Conservation (phyloP, 2,329 filamentous ascomycete genomes). For the Ophiosphaerella narmari region DNA sequence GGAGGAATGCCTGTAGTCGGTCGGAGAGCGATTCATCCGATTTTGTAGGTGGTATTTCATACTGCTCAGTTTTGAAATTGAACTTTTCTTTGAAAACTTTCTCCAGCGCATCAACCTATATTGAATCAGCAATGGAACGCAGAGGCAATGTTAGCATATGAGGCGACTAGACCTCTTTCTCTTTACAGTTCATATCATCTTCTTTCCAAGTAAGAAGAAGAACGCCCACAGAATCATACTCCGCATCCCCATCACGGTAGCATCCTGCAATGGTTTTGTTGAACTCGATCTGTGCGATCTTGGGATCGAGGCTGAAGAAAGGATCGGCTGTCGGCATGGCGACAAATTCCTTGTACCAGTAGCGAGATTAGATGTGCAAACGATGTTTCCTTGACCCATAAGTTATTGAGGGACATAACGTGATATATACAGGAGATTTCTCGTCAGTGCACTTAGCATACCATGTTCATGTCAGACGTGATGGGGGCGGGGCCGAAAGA, state of each 20-base stretch:
- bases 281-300: constrained; percentile 10
- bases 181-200: constrained; percentile 12
- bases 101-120: constrained; percentile 3
- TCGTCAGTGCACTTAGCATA: not conserved
- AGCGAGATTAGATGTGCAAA: too few relatives aligned
- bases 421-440: too few relatives aligned
- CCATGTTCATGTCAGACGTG: not conserved
- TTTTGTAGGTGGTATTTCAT: constrained; percentile 9
- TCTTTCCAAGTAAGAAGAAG: constrained; percentile 14
- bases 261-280: constrained; percentile 16
- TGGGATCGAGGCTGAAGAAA: constrained; percentile 7
- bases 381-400: not conserved
- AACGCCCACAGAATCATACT: constrained; percentile 16
- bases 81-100: constrained; percentile 10
- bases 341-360: not conserved
- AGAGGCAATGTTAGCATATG: not conserved
- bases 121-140: not conserved
- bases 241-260: constrained; percentile 15
- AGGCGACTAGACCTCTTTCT: constrained; percentile 6
- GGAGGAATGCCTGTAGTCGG: constrained; percentile 6
- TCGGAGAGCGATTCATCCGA: constrained; percentile 1
- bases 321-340: not conserved
- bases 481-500: too few relatives aligned
- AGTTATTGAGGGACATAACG: too few relatives aligned
- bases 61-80: constrained; percentile 12